Evolutionary conservation across 2,329 filamentous ascomycete species (phyloP), one percentile per base, ranked within the genome.

Genomic region (Alternaria arbusti): DNA sequence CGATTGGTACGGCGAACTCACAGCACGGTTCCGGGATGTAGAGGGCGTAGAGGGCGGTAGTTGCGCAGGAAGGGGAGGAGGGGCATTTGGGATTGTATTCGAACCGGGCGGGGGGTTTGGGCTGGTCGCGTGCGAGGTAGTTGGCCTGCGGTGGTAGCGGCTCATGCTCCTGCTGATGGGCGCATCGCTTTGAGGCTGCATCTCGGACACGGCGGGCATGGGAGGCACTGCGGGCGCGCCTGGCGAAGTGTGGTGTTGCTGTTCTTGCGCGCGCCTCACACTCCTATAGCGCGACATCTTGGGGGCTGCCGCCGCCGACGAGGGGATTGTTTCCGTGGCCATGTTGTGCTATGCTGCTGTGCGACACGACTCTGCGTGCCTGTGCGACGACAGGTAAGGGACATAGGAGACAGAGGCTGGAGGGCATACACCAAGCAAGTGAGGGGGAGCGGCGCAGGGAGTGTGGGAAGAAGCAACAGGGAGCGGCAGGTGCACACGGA

Each of bases 251-350:
- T 66, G 66, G 22, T 71, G 67, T 45, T 54, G 60, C 50, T 73
- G 72, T 61, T 81, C 74, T 57, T 81, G 78, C 22, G 80, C 80
- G 65, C 82, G 82, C 62, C 87, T 80, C 59, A 88, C 86, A 28
- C 86, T 87, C 67, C 86, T 82, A 77, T 89, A 89, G 45, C 87
- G 84, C 58, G 86, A 86, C 73, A 87, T 84, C 72, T 86, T 88
- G 56, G 77, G 74, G 57, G 70, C 56, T 61, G 69, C 47, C 45
- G 68, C 63, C 51, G 68, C 64, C 67, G 70, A 61, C 50, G 74
- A 66, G 55, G 68, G 63, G 47, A 74, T 65, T 62, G 68, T 70
- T 59, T 76, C 75, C 69, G 74, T 70, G 43, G 70, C 74, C 78
- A 80, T 80, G 73, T 58, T 73, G 74, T 69, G 65, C 58, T 61